phyloP scores from a whole-genome alignment of 352 stramenopile species.

The Lagenidium sp. region DNA sequence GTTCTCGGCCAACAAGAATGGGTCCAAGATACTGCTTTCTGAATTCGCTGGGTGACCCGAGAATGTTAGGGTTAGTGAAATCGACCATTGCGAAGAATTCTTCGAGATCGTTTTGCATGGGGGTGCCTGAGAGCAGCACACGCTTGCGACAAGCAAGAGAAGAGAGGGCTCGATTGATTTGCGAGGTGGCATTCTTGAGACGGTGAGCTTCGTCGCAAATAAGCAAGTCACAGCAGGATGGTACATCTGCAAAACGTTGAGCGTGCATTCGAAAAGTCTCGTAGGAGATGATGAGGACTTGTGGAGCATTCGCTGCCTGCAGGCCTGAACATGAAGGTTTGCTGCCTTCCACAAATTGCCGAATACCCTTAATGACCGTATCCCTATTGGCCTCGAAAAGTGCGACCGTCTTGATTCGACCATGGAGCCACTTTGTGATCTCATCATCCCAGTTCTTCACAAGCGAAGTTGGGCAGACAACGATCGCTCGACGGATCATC shows the following conservation, averaged over 20 bases:
- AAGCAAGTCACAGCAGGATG: constrained; percentile 90
- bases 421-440: constrained; percentile 84
- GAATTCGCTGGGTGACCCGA: constrained; percentile 86
- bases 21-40: constrained; percentile 87
- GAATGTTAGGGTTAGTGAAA: constrained; percentile 83
- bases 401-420: constrained; percentile 73
- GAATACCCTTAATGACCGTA: constrained; percentile 76
- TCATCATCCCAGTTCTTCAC: constrained; percentile 90
- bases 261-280: constrained; percentile 93
- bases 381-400: constrained; percentile 78
- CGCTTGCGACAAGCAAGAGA: constrained; percentile 84
- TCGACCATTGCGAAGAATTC: constrained; percentile 98
- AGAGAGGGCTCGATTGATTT: constrained; percentile 82
- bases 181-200: constrained; percentile 96
- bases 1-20: constrained; percentile 86
- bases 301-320: constrained; percentile 23
- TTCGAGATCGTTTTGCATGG: constrained; percentile 98
- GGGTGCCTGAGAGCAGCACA: constrained; percentile 95
- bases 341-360: constrained; percentile 73
- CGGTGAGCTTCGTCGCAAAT: constrained; percentile 99
- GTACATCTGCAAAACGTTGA: constrained; percentile 82
- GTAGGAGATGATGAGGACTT: constrained; percentile 86
- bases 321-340: constrained; percentile 34
- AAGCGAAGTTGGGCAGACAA: constrained; percentile 79
- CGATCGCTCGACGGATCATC: constrained; percentile 61